A percentile compares a stretch with the other conserved stretches of the same genome.
Evolutionary conservation across 768 basidiomycete genomes (phyloP).

Genomic region (Kwoniella europaea): DNA sequence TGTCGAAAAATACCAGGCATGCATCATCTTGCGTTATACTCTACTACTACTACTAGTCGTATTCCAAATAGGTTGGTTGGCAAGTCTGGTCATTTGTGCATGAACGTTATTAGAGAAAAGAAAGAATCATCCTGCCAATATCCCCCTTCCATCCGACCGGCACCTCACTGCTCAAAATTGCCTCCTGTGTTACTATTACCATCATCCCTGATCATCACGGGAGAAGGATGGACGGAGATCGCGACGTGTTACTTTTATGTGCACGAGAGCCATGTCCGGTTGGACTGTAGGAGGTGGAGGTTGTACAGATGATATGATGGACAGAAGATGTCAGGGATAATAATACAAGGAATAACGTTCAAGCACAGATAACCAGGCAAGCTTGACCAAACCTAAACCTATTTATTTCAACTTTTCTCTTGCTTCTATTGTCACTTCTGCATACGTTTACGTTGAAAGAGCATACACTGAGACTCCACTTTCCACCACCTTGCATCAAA

Average conservation of each 20-base stretch:
- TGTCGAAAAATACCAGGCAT: slow-evolving; percentile 27
- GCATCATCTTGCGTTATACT: slow-evolving; percentile 33
- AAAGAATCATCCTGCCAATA: no score
- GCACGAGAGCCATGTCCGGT: no score
- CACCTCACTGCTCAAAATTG: no score
- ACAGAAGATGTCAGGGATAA: not conserved
- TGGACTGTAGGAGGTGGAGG: not conserved
- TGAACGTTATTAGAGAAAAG: not conserved
- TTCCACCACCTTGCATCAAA: slow-evolving; percentile 3
- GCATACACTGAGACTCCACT: slow-evolving; percentile 23
- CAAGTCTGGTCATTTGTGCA: slow-evolving; percentile 15
- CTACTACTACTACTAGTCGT: not conserved
- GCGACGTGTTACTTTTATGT: no score
- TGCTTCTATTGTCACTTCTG: not conserved
- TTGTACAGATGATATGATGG: no score
- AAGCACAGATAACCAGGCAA: slow-evolving; percentile 19
- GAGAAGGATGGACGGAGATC: no score
- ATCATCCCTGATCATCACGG: no score
- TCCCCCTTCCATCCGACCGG: no score
- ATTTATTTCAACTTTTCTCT: not conserved
- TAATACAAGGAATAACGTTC: not conserved
- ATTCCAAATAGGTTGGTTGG: slow-evolving; percentile 4
- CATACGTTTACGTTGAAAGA: slow-evolving; percentile 8
- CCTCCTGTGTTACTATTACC: no score
- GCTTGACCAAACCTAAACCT: not conserved